phyloP scores from a whole-genome alignment of 176 grass and related monocot genomes.

The Aegilops sharonensis region DNA sequence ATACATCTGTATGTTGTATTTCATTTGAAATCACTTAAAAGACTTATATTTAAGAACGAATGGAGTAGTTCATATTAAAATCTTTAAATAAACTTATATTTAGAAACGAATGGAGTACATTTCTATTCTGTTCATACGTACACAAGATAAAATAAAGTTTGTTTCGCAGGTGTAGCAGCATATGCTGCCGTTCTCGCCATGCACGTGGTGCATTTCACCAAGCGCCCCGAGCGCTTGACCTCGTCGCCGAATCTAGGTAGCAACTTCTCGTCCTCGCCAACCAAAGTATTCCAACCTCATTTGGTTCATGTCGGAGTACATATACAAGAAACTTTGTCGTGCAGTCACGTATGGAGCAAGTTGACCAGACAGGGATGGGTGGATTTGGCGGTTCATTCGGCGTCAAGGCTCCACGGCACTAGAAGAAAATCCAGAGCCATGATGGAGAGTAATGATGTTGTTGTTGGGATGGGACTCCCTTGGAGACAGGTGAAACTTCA shows the following conservation, averaged over 20 bases:
- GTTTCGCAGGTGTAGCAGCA: not conserved
- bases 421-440: not conserved
- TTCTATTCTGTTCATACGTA: too few species aligned
- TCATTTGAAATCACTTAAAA: too few species aligned
- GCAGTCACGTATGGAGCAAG: not conserved
- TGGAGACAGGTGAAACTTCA: conserved; percentile 21
- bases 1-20: too few species aligned
- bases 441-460: not conserved
- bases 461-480: not conserved
- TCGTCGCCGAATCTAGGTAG: not conserved
- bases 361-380: not conserved
- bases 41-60: too few species aligned
- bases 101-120: too few species aligned
- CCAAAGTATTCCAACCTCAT: not conserved
- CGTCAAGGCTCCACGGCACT: not conserved
- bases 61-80: too few species aligned
- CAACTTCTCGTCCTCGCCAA: not conserved
- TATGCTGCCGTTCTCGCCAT: not conserved
- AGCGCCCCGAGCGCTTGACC: not conserved
- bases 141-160: not conserved
- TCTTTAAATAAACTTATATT: too few species aligned
- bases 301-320: conserved; percentile 11
- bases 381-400: not conserved
- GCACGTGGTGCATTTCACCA: conserved; percentile 48
- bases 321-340: not conserved